Conservation (phyloP, 2,329 filamentous ascomycete genomes). For the Beauveria australis region DNA sequence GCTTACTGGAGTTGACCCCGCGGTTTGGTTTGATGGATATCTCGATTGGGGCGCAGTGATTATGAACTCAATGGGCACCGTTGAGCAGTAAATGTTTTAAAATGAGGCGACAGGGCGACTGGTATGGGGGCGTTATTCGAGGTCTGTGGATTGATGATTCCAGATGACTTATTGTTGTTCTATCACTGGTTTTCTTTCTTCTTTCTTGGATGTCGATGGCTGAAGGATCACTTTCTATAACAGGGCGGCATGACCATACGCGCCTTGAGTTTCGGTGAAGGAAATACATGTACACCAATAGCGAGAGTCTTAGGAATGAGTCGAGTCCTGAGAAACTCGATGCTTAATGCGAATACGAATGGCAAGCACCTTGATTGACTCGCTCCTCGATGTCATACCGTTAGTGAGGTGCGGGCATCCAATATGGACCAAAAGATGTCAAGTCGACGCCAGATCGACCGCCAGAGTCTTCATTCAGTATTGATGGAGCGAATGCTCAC, state of each 20-base stretch:
- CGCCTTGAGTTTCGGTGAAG: no score
- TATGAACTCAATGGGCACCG: constrained; percentile 23
- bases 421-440: constrained; percentile 43
- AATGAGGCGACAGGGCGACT: background rate
- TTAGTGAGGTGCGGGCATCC: constrained; percentile 37
- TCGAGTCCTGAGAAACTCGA: no score
- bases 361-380: constrained; percentile 41
- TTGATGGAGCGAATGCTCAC: constrained; percentile 45
- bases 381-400: constrained; percentile 43
- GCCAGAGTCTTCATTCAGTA: constrained; percentile 50
- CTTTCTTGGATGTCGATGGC: background rate
- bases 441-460: constrained; percentile 45
- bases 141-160: background rate
- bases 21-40: constrained; percentile 27
- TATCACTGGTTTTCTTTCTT: background rate
- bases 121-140: background rate
- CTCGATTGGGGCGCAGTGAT: constrained; percentile 26
- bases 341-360: constrained; percentile 12
- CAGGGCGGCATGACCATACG: no score
- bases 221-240: background rate
- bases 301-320: no score
- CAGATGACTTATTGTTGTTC: background rate
- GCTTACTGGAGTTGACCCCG: constrained; percentile 26
- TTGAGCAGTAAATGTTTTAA: constrained; percentile 16
- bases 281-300: no score